Percentiles rank a stretch among this genome's conserved stretches.
These are phyloP conservation scores for Thalassiosira livingstoniorum DNA, from an alignment of 352 stramenopile species.

Conservation along the genomic window DNA sequence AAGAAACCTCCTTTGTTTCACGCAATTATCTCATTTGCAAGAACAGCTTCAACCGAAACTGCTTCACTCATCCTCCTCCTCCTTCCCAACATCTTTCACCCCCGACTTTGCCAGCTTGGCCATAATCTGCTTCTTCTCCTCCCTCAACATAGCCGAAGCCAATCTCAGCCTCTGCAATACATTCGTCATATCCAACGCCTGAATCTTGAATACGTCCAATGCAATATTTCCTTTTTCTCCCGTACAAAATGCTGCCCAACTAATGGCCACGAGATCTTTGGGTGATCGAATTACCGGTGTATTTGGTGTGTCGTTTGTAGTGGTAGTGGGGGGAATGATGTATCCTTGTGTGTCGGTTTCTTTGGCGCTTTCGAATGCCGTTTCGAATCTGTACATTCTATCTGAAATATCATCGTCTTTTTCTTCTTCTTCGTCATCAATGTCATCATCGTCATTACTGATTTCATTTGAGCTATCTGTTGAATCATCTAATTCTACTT, in stretches of 20 bases:
- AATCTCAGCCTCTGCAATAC: slow-evolving; percentile 73
- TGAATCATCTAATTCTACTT: slow-evolving; percentile 34
- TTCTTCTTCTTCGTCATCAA: slow-evolving; percentile 44
- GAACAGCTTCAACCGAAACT: too few relatives aligned
- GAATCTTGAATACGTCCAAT: slow-evolving; percentile 64
- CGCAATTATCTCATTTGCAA: too few relatives aligned
- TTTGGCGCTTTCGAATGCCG: slow-evolving; percentile 67
- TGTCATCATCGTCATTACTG: slow-evolving; percentile 55
- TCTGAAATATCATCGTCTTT: slow-evolving; percentile 18
- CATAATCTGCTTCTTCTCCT: slow-evolving; percentile 67
- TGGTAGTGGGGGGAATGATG: neutral
- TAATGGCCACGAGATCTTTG: slow-evolving; percentile 78
- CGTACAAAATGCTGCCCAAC: slow-evolving; percentile 78
- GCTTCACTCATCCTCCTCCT: slow-evolving; percentile 5
- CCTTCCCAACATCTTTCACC: slow-evolving; percentile 38
- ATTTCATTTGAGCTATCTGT: slow-evolving; percentile 49
- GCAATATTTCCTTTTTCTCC: slow-evolving; percentile 60
- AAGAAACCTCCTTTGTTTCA: too few relatives aligned
- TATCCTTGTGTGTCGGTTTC: slow-evolving; percentile 73
- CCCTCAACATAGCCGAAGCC: slow-evolving; percentile 58
- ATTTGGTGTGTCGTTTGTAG: neutral
- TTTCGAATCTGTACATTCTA: slow-evolving; percentile 49
- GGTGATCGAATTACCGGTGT: slow-evolving; percentile 35
- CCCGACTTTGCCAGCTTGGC: slow-evolving; percentile 67
- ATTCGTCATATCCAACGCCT: slow-evolving; percentile 72